Evolutionary conservation across 345 rosid genomes (phyloP), one percentile per base, ranked within the genome.

Genomic region (Nasturtium officinale): DNA sequence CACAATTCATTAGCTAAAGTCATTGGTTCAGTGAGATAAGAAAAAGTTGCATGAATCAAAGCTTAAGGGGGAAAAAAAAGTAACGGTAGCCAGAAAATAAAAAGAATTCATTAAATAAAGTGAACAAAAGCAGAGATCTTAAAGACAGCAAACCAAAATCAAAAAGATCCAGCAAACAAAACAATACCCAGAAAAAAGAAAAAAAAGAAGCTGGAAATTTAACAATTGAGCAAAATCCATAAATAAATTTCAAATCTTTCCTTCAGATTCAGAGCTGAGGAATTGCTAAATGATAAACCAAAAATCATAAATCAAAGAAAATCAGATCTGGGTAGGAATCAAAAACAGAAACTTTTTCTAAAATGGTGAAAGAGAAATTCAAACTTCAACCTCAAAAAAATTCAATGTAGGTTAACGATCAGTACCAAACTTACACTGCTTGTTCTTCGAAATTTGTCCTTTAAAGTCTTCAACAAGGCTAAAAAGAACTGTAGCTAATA

Each of bases 51-150:
- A 63, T 42, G 28, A 20, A 42, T 63, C 13, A 23, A 23, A 23
- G 25, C 2, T 23, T 23, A 20, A 57, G 25, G 16, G 9, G 13
- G 17, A 29, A 11, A 8, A 12, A 3, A 25, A 40, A 38, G 55
- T 45, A 56, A 56, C 45, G 20, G 47, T 37, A 29, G 17, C 58
- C 20, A 65, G 15, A 7, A 33, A 20, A 33, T 32, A 23, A 54
- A 6, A 18, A 7, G 47, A 56, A 66, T 7, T 15, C 78, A 38
- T 47, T 47, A 37, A 48, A 35, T 37, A 20, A 66, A 50, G 67
- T 66, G 37, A 69, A 37, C 38, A 62, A 65, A 58, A 77, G 48
- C 51, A 77, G 62, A 77, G 67, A 65, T 77, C 65, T 76, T 69
- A 52, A 54, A 54, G 12, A 69, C n/a, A 61, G 18, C 53, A 66